Evolutionary conservation across 768 basidiomycete genomes (phyloP), one percentile per base, ranked within the genome.

Genomic region (Erythrobasidium yunnanense): DNA sequence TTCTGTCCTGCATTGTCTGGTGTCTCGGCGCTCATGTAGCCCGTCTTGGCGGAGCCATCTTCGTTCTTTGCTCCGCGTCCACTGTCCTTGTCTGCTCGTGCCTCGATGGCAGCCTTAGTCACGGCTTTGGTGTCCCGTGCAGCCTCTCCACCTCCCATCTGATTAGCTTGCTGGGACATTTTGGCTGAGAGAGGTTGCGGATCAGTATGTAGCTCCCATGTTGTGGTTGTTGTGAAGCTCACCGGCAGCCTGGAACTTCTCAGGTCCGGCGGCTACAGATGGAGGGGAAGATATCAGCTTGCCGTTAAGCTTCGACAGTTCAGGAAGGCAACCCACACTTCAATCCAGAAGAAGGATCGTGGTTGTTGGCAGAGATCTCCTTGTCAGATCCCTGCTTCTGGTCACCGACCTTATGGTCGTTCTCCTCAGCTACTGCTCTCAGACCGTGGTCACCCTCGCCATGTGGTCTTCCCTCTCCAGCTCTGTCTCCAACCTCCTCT

Each of bases 381-480:
- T 23, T 25, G 18, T 63, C 49, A 5, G 60, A 35, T 4, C 46
- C 42, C 56, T 55, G 45, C 45, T 30, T 51, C 49, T 63, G 60
- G 30, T 63, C 52, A 8, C 52, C 49, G 23, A 49, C 27, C 15
- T 20, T 22, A 13, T 49, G 32, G 3, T 33, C 20, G 32, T 49
- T 13, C n/a, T 63, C 47, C 7, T 51, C 60, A n/a, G 29, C 29
- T 22, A 33, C 30, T 27, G 20, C 49, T 8, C 60, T 23, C 25
- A 63, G 60, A 25, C 29, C 60, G 49, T 63, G 60, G 32, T 63
- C 60, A 38, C 60, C 60, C 27, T 63, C 25, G 13, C 60, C 49
- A 30, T 63, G 60, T 20, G 60, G 60, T 38, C 49, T 63, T 7
- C 60, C 60, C 32, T 63, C 60, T 4, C 60, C 60, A 32, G 60